These are phyloP conservation scores for Starmerella riodocensis DNA, from an alignment of 805 yeast species.

Conservation along the genomic window DNA sequence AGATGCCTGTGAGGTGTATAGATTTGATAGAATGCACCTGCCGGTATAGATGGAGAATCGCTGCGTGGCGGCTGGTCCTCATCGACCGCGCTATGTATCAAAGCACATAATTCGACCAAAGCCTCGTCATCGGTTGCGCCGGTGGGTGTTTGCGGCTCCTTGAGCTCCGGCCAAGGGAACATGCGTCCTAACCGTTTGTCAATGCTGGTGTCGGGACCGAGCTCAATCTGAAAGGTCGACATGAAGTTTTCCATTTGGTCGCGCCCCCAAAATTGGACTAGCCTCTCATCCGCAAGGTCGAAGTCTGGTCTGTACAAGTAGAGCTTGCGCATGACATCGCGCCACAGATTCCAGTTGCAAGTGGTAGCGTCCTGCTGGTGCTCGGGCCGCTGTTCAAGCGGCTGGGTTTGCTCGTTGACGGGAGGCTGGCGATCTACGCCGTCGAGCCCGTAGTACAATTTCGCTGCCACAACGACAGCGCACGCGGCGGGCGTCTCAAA, in stretches of 20 bases:
- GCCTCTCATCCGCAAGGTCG: constrained; percentile 25
- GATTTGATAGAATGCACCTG: constrained; percentile 7
- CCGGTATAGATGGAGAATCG: no score
- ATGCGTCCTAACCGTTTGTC: constrained; percentile 15
- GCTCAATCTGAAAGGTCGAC: constrained; percentile 33
- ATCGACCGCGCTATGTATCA: constrained; percentile 4
- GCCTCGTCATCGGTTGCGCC: constrained; percentile 4
- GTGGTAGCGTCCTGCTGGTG: no score
- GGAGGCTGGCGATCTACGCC: constrained; percentile 10
- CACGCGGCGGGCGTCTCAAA: constrained; percentile 14
- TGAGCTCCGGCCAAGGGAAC: constrained; percentile 17
- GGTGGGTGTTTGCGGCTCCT: background rate
- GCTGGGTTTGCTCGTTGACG: constrained; percentile 8
- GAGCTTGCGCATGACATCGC: constrained; percentile 22
- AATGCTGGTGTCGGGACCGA: background rate
- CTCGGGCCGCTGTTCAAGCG: no score
- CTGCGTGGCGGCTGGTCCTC: no score
- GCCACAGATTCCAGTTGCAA: constrained; percentile 29
- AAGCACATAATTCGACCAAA: constrained; percentile 7
- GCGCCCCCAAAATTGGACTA: constrained; percentile 38
- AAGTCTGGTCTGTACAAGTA: constrained; percentile 21
- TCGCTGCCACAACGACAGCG: constrained; percentile 14
- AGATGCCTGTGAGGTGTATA: constrained; percentile 1
- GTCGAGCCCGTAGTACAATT: constrained; percentile 21
- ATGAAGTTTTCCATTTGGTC: constrained; percentile 36